phyloP scores from a whole-genome alignment of 805 yeast species.

The Candida silvicultrix region DNA sequence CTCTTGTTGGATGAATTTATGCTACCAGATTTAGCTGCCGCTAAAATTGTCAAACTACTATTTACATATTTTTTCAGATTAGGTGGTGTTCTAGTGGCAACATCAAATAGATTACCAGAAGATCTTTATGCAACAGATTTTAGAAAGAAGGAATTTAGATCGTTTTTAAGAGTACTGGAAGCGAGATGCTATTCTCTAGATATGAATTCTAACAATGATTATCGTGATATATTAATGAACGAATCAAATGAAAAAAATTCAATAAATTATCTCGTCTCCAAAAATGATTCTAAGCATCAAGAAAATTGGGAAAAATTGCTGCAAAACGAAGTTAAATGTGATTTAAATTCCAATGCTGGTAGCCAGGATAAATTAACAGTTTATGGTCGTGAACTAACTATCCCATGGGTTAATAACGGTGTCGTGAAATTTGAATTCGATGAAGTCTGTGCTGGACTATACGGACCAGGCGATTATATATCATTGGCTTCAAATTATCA shows the following conservation, averaged over 20 bases:
- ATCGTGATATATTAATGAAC: conserved; percentile 31
- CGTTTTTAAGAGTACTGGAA: conserved; percentile 50
- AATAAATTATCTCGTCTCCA: conserved; percentile 28
- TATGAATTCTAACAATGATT: conserved; percentile 54
- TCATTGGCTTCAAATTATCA: conserved; percentile 56
- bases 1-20: conserved; percentile 68
- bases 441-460: conserved; percentile 48
- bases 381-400: conserved; percentile 45
- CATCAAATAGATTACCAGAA: conserved; percentile 67
- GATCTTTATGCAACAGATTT: conserved; percentile 64
- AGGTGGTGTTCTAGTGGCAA: conserved; percentile 72
- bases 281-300: conserved; percentile 22
- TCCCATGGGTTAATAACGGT: conserved; percentile 38
- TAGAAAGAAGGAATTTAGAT: conserved; percentile 48
- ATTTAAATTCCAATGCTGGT: conserved; percentile 3
- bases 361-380: conserved; percentile 32
- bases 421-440: conserved; percentile 44
- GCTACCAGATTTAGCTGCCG: conserved; percentile 72
- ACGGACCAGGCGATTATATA: conserved; percentile 65
- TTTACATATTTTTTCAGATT: conserved; percentile 65
- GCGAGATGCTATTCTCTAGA: conserved; percentile 55
- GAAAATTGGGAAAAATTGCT: conserved; percentile 31
- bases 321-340: conserved; percentile 5
- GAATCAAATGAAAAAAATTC: conserved; percentile 4
- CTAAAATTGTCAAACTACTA: conserved; percentile 57